Evolutionary conservation across 169 alveolate species (phyloP), one percentile per base, ranked within the genome.

Genomic region (Plasmodium sp.): DNA sequence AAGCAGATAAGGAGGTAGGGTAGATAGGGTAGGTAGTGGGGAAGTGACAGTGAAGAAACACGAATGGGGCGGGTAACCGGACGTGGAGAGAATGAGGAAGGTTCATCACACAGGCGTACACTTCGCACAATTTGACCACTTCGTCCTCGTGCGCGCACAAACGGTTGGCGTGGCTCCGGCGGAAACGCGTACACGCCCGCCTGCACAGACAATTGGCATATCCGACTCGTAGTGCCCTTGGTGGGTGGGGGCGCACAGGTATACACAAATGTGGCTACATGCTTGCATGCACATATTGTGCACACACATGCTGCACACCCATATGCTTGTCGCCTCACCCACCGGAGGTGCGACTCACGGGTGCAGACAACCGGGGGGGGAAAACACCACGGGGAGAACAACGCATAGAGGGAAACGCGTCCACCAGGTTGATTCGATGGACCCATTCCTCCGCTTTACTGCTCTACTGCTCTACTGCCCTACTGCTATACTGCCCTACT

Each of bases 61-160:
- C 81, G 81, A 72, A 72, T 72, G 81, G 41, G 18, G n/a, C 41
- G 41, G 18, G 45, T 36, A 72, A 72, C 43, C 18, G 2, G 45
- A 72, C n/a, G 45, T 72, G 22, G 81, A 72, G 81, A 36, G 81
- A 72, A 34, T 72, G 22, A 72, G 81, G 81, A 72, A 72, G 45
- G 36, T 36, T 34, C 3, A 72, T 36, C 41, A 72, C 81, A 72
- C 41, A 72, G 45, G 81, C 81, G 45, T 36, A 72, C 54, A 72
- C 27, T 14, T 51, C 62, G n/a, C 62, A 51, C 62, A 51, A 5
- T 51, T 16, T 18, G 22, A 14, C 62, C 62, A 51, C 27, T 18
- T 67, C n/a, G 77, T 31, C 77, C 39, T 67, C 41, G n/a, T 67
- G 16, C 27, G n/a, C 18, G n/a, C 39, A 31, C 39, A 77, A 77